These are phyloP conservation scores for Monascus ruber DNA, from an alignment of 2,329 filamentous ascomycete genomes.

Conservation along the genomic window DNA sequence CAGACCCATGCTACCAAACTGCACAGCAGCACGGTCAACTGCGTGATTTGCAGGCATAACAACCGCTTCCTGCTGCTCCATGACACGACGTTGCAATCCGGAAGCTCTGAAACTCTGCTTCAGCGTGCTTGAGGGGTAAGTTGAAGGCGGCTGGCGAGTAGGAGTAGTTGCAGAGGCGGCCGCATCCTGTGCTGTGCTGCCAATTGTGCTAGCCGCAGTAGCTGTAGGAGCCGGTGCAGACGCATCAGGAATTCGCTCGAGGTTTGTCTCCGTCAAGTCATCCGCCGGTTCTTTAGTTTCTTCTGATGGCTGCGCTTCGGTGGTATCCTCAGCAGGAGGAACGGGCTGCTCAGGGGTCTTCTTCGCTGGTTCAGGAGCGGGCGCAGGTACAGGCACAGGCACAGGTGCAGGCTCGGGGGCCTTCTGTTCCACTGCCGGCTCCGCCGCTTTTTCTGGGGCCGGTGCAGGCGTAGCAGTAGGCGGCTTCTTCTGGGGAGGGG, in stretches of 20 bases:
- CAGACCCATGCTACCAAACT: conserved; percentile 91
- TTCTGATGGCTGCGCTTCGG: conserved; percentile 28
- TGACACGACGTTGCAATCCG: conserved; percentile 72
- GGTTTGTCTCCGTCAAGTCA: conserved; percentile 80
- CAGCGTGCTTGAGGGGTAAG: conserved; percentile 67
- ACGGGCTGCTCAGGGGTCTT: conserved; percentile 22
- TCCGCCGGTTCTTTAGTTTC: conserved; percentile 60
- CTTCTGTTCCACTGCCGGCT: conserved; percentile 25
- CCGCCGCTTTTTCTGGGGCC: conserved; percentile 15
- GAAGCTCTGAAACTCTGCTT: conserved; percentile 64
- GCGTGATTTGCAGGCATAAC: conserved; percentile 97
- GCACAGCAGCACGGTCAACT: conserved; percentile 82
- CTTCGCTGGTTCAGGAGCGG: conserved; percentile 30
- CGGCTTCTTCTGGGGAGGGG: conserved; percentile 40
- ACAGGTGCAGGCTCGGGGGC: conserved; percentile 31
- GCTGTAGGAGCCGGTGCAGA: conserved; percentile 67
- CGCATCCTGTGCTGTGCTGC: conserved; percentile 66
- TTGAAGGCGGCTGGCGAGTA: conserved; percentile 53
- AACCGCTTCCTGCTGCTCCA: conserved; percentile 94
- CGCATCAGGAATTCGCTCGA: conserved; percentile 77
- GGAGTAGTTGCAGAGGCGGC: conserved; percentile 43
- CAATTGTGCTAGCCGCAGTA: conserved; percentile 78
- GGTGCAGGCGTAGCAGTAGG: conserved; percentile 23
- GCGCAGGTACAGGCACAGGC: conserved; percentile 16
- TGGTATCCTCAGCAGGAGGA: conserved; percentile 22